Evolutionary conservation across 164 flowering plant genomes (phyloP).

Genomic region (Kingdonia uniflora): DNA sequence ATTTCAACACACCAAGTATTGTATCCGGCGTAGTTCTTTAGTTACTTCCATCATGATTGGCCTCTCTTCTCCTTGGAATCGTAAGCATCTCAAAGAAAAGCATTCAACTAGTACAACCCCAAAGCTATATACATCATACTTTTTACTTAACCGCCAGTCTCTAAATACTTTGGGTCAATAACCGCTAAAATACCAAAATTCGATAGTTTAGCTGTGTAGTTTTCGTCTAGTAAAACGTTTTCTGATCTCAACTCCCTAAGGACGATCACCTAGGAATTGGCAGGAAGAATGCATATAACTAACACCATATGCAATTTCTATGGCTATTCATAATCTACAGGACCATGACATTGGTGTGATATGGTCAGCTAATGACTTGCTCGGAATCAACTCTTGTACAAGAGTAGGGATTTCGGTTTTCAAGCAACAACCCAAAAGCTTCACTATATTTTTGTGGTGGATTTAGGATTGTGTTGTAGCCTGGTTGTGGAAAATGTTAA

Average conservation of each 20-base stretch:
- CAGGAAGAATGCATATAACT: conserved; percentile 1
- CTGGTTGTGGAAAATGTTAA: not conserved
- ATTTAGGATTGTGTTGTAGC: conserved; percentile 8
- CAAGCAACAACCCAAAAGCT: conserved; percentile 15
- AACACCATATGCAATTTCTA: conserved; percentile 1
- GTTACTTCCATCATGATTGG: conserved; percentile 10
- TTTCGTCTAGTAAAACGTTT: conserved; percentile 3
- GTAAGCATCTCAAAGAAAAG: not conserved
- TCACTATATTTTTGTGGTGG: conserved; percentile 11
- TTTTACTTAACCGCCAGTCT: conserved; percentile 2
- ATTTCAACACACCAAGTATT: not conserved
- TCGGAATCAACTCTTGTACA: conserved; percentile 8
- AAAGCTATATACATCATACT: conserved; percentile 27
- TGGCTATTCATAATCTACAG: not conserved
- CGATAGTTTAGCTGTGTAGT: conserved; percentile 17
- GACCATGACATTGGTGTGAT: not conserved
- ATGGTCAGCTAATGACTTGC: conserved; percentile 1
- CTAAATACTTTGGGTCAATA: conserved; percentile 4
- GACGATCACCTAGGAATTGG: not conserved
- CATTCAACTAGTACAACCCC: conserved; percentile 16
- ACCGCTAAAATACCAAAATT: conserved; percentile 31
- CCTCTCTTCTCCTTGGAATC: not conserved
- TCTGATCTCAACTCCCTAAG: conserved; percentile 1
- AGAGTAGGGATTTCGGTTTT: conserved; percentile 8
- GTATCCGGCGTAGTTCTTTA: not conserved